Evolutionary conservation across 2,329 filamentous ascomycete species (phyloP), one percentile per base, ranked within the genome.

Genomic region (Phyllachora maydis): DNA sequence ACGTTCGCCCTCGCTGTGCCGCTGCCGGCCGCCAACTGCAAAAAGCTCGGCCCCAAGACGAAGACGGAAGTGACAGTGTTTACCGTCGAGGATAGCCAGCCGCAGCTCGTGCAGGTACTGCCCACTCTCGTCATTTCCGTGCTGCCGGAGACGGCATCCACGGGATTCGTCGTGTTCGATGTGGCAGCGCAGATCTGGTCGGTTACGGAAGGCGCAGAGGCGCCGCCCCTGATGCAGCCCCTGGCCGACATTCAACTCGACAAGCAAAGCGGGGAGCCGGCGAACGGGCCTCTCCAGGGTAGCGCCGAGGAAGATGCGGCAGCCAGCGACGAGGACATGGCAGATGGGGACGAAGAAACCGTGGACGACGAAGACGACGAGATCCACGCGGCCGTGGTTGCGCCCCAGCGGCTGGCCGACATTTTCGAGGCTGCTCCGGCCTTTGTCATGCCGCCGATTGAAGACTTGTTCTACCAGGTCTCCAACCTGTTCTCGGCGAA

Each of bases 81-180:
- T 42, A 59, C 62, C 22, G 55, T 71, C 2, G 55, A 67, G 15
- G 52, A 60, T 10, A 52, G 61, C 6, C 50, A 65, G 25, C 61
- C 72, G 8, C 45, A 77, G 16, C 59, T 68, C 19, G 49, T 68
- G 35, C 52, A 65, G 30, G 53, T 50, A 14, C 60, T 64, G 7
- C 52, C 63, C 3, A 54, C 59, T 27, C 49, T 65, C 12, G 63
- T 81, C 8, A 65, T 74, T 12, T 67, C 72, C 8, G 46, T 92
- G 2, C 50, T 79, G 3, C 59, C 77, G 3, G 59, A 65, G 11
- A 53, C 60, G 8, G 58, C 57, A 11, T 64, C 67, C 2, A 68
- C 65, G 21, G 79, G 81, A 4, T 92, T 79, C 42, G 52, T 88
- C 18, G 50, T 73, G 7, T 47, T 92, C 5, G 81, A 91, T 41